These are phyloP conservation scores for Linum lewisii DNA, from an alignment of 345 rosid species.

Conservation along the genomic window DNA sequence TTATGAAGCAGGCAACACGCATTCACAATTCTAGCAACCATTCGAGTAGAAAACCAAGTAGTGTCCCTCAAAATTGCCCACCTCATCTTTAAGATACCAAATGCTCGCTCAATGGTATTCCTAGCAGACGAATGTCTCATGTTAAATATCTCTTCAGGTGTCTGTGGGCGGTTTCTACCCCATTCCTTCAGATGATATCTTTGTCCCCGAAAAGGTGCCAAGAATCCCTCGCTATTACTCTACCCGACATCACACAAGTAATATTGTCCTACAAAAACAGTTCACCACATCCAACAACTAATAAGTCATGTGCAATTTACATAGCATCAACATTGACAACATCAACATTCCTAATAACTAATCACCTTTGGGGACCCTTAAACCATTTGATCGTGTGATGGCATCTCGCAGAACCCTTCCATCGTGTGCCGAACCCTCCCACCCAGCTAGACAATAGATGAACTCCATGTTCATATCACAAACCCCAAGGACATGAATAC, in stretches of 20 bases:
- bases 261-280: not conserved
- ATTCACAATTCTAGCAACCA: too few species aligned
- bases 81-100: too few species aligned
- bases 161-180: not conserved
- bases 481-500: not conserved
- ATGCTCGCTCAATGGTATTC: too few species aligned
- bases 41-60: too few species aligned
- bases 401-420: not conserved
- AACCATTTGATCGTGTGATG: not conserved
- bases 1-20: too few species aligned
- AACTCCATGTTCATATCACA: not conserved
- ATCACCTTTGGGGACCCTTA: conserved; percentile 1
- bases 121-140: too few species aligned
- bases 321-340: not conserved
- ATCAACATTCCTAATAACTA: too few species aligned
- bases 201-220: not conserved
- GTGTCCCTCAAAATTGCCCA: too few species aligned
- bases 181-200: conserved; percentile 1
- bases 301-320: not conserved
- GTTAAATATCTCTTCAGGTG: too few species aligned
- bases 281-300: not conserved
- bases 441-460: not conserved
- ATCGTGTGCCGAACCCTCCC: conserved; percentile 1
- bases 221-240: conserved; percentile 4
- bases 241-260: conserved; percentile 3